These are phyloP conservation scores for Lachnellula cervina DNA, from an alignment of 2,329 filamentous ascomycete genomes.

Conservation along the genomic window DNA sequence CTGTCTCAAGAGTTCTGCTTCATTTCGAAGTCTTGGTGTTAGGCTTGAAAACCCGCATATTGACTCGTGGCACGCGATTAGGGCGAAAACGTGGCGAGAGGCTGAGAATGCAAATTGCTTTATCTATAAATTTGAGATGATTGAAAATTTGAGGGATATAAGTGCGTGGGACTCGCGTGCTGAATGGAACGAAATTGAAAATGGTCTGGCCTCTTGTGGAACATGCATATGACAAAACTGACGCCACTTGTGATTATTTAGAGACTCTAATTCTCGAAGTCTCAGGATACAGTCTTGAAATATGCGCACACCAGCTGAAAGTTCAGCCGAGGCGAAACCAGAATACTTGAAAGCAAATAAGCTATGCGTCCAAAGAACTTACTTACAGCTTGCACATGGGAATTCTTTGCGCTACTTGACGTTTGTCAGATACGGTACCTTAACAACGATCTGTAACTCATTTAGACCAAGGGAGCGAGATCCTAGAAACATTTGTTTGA, in stretches of 20 bases:
- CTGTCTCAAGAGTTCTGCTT: neutral
- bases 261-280: too few relatives aligned
- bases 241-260: too few relatives aligned
- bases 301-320: neutral
- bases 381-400: neutral
- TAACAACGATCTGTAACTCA: neutral
- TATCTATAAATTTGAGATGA: neutral
- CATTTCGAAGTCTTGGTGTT: neutral
- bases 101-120: neutral
- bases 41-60: neutral
- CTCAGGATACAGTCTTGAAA: neutral
- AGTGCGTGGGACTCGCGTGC: neutral
- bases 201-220: neutral
- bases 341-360: neutral
- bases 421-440: too few relatives aligned
- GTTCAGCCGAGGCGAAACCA: neutral
- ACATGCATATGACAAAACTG: neutral
- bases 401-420: too few relatives aligned
- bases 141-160: neutral
- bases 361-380: neutral
- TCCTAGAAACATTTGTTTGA: neutral
- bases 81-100: neutral
- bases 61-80: neutral
- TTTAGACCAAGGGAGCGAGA: neutral
- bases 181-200: neutral